These are phyloP conservation scores for Colletotrichum godetiae DNA, from an alignment of 2,329 filamentous ascomycete species.

Conservation along the genomic window DNA sequence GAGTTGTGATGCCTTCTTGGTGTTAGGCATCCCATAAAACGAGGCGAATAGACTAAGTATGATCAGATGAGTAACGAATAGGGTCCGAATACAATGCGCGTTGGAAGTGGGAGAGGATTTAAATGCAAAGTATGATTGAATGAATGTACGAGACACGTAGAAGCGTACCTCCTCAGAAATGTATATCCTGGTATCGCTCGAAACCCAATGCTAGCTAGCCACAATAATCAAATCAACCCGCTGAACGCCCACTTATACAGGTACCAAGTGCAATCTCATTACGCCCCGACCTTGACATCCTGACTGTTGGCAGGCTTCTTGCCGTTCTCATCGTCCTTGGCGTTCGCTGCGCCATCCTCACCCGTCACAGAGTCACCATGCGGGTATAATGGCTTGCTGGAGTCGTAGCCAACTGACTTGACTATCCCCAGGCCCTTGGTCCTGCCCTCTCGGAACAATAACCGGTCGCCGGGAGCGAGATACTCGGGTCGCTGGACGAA, in stretches of 20 bases:
- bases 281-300: slow-evolving; percentile 27
- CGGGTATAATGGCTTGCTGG: slow-evolving; percentile 55
- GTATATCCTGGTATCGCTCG: slow-evolving; percentile 21
- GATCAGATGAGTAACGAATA: too few relatives aligned
- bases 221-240: neutral
- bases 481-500: slow-evolving; percentile 97
- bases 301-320: slow-evolving; percentile 17
- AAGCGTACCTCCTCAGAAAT: neutral
- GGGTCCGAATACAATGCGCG: too few relatives aligned
- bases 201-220: neutral
- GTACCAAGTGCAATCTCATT: neutral
- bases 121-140: neutral
- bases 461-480: slow-evolving; percentile 84
- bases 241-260: neutral
- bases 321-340: slow-evolving; percentile 14
- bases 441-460: slow-evolving; percentile 92
- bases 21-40: neutral
- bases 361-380: slow-evolving; percentile 5
- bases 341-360: neutral
- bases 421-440: slow-evolving; percentile 97
- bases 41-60: too few relatives aligned
- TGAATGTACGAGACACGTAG: neutral
- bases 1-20: neutral
- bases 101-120: neutral
- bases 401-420: slow-evolving; percentile 89